phyloP scores from a whole-genome alignment of 495 filamentous ascomycete genomes.

The Neurospora pannonica region DNA sequence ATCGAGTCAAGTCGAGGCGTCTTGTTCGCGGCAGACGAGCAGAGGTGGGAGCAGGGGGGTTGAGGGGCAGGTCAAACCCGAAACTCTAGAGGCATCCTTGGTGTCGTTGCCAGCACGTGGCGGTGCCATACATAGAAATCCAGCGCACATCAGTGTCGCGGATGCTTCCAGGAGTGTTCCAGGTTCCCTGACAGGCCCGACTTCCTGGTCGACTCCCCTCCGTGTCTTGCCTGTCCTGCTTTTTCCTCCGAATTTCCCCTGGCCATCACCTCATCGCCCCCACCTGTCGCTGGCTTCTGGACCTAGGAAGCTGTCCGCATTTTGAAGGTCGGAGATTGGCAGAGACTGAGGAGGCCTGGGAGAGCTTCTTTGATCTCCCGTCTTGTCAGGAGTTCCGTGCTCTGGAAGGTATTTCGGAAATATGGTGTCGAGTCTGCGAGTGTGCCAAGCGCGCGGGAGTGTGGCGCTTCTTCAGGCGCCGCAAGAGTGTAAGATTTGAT shows the following conservation, averaged over 20 bases:
- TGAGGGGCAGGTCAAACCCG: neutral
- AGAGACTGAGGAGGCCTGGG: neutral
- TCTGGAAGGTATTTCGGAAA: neutral
- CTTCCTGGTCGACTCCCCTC: neutral
- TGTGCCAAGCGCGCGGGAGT: neutral
- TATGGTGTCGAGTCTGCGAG: neutral
- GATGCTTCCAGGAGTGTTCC: neutral
- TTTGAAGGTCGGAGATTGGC: neutral
- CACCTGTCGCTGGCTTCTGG: neutral
- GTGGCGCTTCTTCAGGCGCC: neutral
- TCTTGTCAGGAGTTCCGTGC: neutral
- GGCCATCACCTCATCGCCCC: neutral
- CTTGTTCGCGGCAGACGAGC: neutral
- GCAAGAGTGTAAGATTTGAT: neutral
- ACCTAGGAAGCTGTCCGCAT: neutral
- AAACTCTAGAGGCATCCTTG: neutral
- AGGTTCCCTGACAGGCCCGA: neutral
- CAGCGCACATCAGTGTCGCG: neutral
- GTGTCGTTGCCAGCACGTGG: neutral
- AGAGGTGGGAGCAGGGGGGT: neutral
- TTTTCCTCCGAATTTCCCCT: neutral
- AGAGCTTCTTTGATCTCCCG: neutral
- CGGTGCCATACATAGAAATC: neutral
- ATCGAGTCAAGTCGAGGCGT: neutral
- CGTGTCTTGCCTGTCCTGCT: neutral